These are phyloP conservation scores for Naegleria fowleri DNA, from an alignment of 208 protist species.

Conservation along the genomic window DNA sequence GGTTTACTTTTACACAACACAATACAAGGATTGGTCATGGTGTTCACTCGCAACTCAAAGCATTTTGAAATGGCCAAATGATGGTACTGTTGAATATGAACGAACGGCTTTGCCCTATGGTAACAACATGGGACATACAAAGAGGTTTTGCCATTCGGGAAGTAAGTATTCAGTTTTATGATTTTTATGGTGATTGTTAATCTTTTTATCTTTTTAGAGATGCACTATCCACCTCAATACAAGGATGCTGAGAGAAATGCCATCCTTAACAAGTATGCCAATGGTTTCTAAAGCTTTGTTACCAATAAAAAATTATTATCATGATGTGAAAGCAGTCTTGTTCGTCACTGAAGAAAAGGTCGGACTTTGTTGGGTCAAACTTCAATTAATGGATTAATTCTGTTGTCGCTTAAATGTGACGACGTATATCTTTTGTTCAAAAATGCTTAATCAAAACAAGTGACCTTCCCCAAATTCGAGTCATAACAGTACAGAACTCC, in stretches of 20 bases:
- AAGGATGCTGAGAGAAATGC: neutral
- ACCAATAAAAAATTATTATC: too few relatives aligned
- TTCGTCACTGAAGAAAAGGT: too few relatives aligned
- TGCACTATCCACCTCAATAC: conserved; percentile 22
- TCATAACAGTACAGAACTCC: too few relatives aligned
- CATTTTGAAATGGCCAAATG: conserved; percentile 47
- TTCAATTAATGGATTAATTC: too few relatives aligned
- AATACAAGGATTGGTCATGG: conserved; percentile 39
- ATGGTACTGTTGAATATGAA: conserved; percentile 46
- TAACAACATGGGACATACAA: conserved; percentile 34
- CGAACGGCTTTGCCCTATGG: conserved; percentile 31
- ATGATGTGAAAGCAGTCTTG: too few relatives aligned
- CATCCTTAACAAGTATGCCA: neutral
- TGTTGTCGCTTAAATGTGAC: too few relatives aligned
- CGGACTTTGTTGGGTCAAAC: too few relatives aligned
- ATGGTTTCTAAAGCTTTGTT: neutral
- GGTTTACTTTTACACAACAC: conserved; percentile 46
- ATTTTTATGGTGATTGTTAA: too few relatives aligned
- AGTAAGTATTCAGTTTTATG: too few relatives aligned
- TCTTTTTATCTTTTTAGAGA: neutral
- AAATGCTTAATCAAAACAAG: too few relatives aligned
- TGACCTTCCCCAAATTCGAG: too few relatives aligned
- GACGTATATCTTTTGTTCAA: too few relatives aligned
- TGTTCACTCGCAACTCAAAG: conserved; percentile 30
- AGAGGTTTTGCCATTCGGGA: neutral